Conservation (phyloP, 805 yeast species). For the Saccharomycopsis sp. region DNA sequence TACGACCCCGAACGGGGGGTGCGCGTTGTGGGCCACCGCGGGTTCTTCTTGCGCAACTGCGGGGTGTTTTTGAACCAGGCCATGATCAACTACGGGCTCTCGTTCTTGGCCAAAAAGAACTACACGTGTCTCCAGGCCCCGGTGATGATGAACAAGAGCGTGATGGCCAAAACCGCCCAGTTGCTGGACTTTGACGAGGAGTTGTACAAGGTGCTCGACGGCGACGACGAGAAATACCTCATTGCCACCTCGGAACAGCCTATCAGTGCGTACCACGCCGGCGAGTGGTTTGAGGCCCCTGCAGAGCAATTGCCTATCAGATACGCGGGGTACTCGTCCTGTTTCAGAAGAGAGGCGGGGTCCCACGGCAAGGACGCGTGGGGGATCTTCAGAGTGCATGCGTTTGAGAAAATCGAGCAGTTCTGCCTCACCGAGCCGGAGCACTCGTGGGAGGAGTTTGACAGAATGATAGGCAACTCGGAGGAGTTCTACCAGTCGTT, state of each 20-base stretch:
- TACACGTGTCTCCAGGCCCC: conserved; percentile 96
- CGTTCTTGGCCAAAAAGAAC: conserved; percentile 68
- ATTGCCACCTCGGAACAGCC: conserved; percentile 99
- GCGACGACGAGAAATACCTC: conserved; percentile 94
- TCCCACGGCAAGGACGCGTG: conserved; percentile 99
- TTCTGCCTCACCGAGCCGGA: conserved; percentile 95
- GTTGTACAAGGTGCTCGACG: conserved; percentile 92
- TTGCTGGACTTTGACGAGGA: conserved; percentile 97
- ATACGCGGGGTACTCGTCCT: conserved; percentile 96
- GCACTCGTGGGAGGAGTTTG: conserved; percentile 96
- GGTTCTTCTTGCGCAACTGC: conserved; percentile 87
- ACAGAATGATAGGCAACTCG: conserved; percentile 83
- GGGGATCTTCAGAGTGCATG: conserved; percentile 99
- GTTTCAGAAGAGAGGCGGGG: conserved; percentile 99
- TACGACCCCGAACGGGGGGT: conserved; percentile 99
- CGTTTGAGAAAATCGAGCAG: conserved; percentile 97
- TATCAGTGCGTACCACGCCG: conserved; percentile 93
- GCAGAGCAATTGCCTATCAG: conserved; percentile 93
- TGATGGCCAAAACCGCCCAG: conserved; percentile 99
- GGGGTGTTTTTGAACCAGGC: conserved; percentile 99
- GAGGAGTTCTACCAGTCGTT: conserved; percentile 92
- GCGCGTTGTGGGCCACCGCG: conserved; percentile 96
- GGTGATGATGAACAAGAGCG: conserved; percentile 99
- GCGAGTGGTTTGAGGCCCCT: conserved; percentile 98
- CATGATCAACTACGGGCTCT: conserved; percentile 89